Evolutionary conservation across 495 filamentous ascomycete species (phyloP).

Genomic region (Aspergillus conjunctus): DNA sequence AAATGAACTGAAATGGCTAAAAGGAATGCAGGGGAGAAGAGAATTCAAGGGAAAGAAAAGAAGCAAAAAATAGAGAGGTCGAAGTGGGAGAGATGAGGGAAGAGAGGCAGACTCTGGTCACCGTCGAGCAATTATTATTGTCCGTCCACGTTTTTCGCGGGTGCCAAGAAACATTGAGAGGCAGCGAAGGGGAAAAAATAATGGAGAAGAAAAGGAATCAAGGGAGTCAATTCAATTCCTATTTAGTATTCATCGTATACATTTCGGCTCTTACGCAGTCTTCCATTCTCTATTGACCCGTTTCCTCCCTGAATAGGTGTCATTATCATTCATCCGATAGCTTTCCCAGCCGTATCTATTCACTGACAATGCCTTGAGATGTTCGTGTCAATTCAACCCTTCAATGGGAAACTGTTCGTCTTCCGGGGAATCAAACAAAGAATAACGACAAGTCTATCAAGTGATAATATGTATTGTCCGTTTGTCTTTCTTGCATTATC

Average conservation of each 20-base stretch:
- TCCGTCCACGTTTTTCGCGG: constrained; percentile 22
- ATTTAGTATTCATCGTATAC: constrained; percentile 17
- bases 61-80: constrained; percentile 6
- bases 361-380: background rate
- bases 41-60: constrained; percentile 5
- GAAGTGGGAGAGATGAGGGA: constrained; percentile 9
- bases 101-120: constrained; percentile 20
- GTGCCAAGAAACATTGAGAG: constrained; percentile 28
- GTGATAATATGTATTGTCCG: background rate
- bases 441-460: background rate
- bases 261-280: constrained; percentile 12
- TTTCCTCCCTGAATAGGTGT: background rate
- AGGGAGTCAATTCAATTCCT: constrained; percentile 17
- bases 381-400: background rate
- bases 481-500: background rate
- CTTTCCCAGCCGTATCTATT: background rate
- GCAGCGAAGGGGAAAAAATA: constrained; percentile 19
- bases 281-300: background rate
- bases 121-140: constrained; percentile 12
- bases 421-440: background rate
- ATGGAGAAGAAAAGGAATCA: constrained; percentile 4
- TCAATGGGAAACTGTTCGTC: background rate
- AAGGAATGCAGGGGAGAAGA: constrained; percentile 12
- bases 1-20: constrained; percentile 3
- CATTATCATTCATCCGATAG: background rate